Conservation (phyloP, 2,329 filamentous ascomycete genomes). For the Sclerotinia glacialis region DNA sequence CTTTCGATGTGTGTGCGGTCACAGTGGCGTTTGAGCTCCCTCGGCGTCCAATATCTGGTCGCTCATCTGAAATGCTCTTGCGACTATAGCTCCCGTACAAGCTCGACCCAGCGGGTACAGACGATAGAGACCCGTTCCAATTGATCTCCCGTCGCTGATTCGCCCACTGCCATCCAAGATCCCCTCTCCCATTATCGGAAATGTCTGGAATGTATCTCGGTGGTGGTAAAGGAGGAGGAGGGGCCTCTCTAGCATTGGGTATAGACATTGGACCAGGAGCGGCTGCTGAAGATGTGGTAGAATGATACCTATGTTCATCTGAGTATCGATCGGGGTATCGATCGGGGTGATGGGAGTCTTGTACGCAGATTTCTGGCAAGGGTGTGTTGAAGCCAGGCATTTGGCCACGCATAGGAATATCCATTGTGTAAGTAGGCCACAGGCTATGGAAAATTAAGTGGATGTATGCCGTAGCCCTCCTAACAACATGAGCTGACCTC, state of each 20-base stretch:
- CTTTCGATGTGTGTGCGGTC: slow-evolving; percentile 46
- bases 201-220: slow-evolving; percentile 57
- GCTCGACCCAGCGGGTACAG: slow-evolving; percentile 50
- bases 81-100: slow-evolving; percentile 46
- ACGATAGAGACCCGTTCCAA: slow-evolving; percentile 44
- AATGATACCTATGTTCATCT: slow-evolving; percentile 34
- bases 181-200: slow-evolving; percentile 50
- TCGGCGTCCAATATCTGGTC: slow-evolving; percentile 37
- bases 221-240: slow-evolving; percentile 63
- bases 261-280: slow-evolving; percentile 60
- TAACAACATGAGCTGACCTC: slow-evolving; percentile 15
- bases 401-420: slow-evolving; percentile 41
- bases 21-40: slow-evolving; percentile 43
- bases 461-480: slow-evolving; percentile 8
- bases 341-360: slow-evolving; percentile 42
- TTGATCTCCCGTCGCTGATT: slow-evolving; percentile 51
- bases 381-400: slow-evolving; percentile 22
- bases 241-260: slow-evolving; percentile 51
- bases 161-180: slow-evolving; percentile 58
- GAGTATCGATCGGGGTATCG: slow-evolving; percentile 32
- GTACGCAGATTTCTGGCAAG: slow-evolving; percentile 45
- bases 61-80: slow-evolving; percentile 32
- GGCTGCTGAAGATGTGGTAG: slow-evolving; percentile 41
- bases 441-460: slow-evolving; percentile 8
- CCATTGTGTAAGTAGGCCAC: slow-evolving; percentile 40